phyloP scores from a whole-genome alignment of 495 filamentous ascomycete species.

The Hypoxylon trugodes region DNA sequence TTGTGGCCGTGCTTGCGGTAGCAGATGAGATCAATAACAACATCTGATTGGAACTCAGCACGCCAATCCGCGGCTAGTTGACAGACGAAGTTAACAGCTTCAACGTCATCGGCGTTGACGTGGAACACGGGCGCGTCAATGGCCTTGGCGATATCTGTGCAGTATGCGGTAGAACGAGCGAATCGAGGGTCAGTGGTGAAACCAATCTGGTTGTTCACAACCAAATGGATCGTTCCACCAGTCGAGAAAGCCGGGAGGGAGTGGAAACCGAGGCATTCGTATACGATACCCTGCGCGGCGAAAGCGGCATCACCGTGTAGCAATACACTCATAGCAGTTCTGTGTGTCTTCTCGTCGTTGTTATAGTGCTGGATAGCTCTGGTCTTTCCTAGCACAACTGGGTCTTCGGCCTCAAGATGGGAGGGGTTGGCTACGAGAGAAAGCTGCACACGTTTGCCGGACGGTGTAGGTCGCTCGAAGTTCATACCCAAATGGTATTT shows the following conservation, averaged over 20 bases:
- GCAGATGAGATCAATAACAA: constrained; percentile 97
- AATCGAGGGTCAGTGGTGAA: constrained; percentile 99
- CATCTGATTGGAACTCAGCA: constrained; percentile 95
- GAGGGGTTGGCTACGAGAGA: constrained; percentile 98
- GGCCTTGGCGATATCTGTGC: constrained; percentile 97
- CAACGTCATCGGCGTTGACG: constrained; percentile 97
- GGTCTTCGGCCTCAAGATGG: constrained; percentile 97
- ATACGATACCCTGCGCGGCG: constrained; percentile 94
- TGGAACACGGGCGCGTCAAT: constrained; percentile 99
- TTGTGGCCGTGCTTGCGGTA: constrained; percentile 99
- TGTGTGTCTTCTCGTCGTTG: constrained; percentile 86
- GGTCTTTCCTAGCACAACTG: constrained; percentile 96
- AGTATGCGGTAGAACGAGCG: constrained; percentile 96
- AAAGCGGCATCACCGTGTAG: constrained; percentile 98
- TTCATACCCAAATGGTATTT: constrained; percentile 99
- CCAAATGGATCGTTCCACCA: constrained; percentile 94
- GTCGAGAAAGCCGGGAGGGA: constrained; percentile 94
- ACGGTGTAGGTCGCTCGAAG: constrained; percentile 97
- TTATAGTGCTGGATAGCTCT: constrained; percentile 99
- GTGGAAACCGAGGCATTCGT: constrained; percentile 98
- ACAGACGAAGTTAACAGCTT: constrained; percentile 98
- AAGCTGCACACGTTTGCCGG: constrained; percentile 97
- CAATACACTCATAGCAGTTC: constrained; percentile 91
- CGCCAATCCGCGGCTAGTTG: constrained; percentile 97
- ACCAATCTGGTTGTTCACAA: constrained; percentile 99